phyloP scores from a whole-genome alignment of 2,329 filamentous ascomycete species.

The Aspergillus pseudoglaucus region DNA sequence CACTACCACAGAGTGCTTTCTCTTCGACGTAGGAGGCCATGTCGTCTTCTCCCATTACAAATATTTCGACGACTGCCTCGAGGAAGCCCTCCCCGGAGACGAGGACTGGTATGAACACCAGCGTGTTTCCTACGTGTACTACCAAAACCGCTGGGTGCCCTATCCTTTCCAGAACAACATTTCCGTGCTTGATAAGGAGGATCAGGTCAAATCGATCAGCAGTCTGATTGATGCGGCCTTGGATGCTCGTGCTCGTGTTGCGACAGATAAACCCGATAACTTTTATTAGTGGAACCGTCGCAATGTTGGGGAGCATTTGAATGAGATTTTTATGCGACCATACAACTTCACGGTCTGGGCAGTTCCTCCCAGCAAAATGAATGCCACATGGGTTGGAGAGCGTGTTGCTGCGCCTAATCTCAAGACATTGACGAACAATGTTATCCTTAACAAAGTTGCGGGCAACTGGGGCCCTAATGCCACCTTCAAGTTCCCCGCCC shows the following conservation, averaged over 20 bases:
- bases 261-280: slow-evolving; percentile 82
- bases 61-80: slow-evolving; percentile 98
- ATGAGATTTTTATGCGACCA: slow-evolving; percentile 95
- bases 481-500: slow-evolving; percentile 95
- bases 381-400: slow-evolving; percentile 97
- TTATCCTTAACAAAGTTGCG: slow-evolving; percentile 90
- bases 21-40: slow-evolving; percentile 97
- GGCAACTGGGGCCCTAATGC: slow-evolving; percentile 98
- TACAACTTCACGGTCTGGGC: slow-evolving; percentile 99
- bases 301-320: slow-evolving; percentile 84
- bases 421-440: slow-evolving; percentile 88
- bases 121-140: slow-evolving; percentile 97
- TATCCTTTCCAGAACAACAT: slow-evolving; percentile 99
- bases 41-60: slow-evolving; percentile 99
- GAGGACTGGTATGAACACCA: slow-evolving; percentile 97
- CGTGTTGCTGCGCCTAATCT: slow-evolving; percentile 94
- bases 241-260: slow-evolving; percentile 65
- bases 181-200: slow-evolving; percentile 93
- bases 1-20: slow-evolving; percentile 88
- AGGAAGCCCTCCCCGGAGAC: slow-evolving; percentile 89
- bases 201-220: slow-evolving; percentile 89
- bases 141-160: slow-evolving; percentile 92
- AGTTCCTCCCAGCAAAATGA: slow-evolving; percentile 98
- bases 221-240: slow-evolving; percentile 92
- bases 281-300: slow-evolving; percentile 97